Evolutionary conservation across 225 moss, liverwort and hornwort genomes (phyloP).

Genomic region (Marchantia polymorpha): DNA sequence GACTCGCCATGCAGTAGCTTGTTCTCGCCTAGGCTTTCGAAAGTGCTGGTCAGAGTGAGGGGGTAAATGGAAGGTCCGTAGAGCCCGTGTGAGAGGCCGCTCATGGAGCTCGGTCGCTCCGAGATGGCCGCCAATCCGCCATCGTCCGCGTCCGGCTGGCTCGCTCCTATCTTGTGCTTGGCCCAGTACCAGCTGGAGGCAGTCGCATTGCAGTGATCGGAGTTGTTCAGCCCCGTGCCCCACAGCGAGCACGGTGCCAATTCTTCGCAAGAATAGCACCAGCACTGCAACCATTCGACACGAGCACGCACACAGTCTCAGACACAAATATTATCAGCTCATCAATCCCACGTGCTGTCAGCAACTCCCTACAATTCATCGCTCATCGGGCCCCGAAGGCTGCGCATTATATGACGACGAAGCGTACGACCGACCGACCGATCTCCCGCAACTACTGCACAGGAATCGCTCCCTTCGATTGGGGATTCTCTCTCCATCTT

Average conservation of each 20-base stretch:
- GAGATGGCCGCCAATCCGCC: slow-evolving; percentile 47
- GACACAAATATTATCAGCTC: neutral
- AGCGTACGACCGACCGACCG: too few relatives aligned
- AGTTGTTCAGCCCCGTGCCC: slow-evolving; percentile 74
- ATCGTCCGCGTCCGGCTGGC: slow-evolving; percentile 39
- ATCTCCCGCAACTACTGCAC: too few relatives aligned
- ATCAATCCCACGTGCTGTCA: neutral
- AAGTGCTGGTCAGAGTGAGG: slow-evolving; percentile 56
- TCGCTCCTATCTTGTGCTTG: slow-evolving; percentile 61
- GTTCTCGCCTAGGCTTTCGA: slow-evolving; percentile 60
- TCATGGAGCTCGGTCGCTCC: slow-evolving; percentile 63
- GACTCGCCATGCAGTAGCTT: slow-evolving; percentile 77
- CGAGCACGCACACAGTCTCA: neutral
- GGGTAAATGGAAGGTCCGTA: slow-evolving; percentile 80
- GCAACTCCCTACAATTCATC: too few relatives aligned
- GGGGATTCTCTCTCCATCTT: too few relatives aligned
- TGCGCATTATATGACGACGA: too few relatives aligned
- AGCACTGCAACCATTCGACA: slow-evolving; percentile 58
- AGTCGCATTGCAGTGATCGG: slow-evolving; percentile 93
- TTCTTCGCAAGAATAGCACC: slow-evolving; percentile 92
- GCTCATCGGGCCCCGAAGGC: too few relatives aligned
- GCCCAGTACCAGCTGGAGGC: slow-evolving; percentile 81
- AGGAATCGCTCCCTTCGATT: too few relatives aligned
- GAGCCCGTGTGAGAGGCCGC: slow-evolving; percentile 69
- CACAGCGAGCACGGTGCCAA: slow-evolving; percentile 85